Evolutionary conservation across 140 eudicot genomes (phyloP), one percentile per base, ranked within the genome.

Genomic region (Bidens hawaiensis): DNA sequence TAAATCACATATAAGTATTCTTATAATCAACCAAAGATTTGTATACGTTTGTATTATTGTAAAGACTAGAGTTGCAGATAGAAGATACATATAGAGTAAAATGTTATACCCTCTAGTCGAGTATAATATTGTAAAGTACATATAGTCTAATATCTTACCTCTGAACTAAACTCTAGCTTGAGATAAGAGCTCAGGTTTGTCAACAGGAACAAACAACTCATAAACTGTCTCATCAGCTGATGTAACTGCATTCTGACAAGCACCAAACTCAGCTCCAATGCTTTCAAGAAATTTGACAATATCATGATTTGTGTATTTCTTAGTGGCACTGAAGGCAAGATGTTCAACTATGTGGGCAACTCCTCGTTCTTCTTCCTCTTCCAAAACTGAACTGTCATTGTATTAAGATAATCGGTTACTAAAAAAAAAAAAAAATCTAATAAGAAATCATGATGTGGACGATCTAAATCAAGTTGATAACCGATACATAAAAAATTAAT

Each of bases 261-360:
- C 96, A 69, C 97, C 97, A 76, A 90, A 90, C 59, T 87, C 97
- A 21, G 97, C 97, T 60, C 97, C 97, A 71, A 90, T 78, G 63
- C 97, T 90, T 75, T 90, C 97, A 63, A 90, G 91, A 84, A 90
- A 90, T 58, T 78, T 90, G 69, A 90, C 85, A 51, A 90, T 84
- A 70, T 90, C 97, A 52, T 90, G 97, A 75, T 90, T 90, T 33
- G 97, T 90, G 75, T 90, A 90, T 64, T 82, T 90, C 68, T 76
- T 74, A 48, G 97, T 90, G 54, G 97, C 96, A 82, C 94, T 90
- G 78, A 90, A 90, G 42, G 97, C 97, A 33, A 90, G 96, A 84
- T 90, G 97, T 76, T 90, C 97, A 75, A 90, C 94, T 56, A 90
- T 80, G 66, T 90, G 97, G 17, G 96, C 94, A 65, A 90, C 91